Conservation (phyloP, 2,329 filamentous ascomycete genomes). For the Aspergillus viridinutans region DNA sequence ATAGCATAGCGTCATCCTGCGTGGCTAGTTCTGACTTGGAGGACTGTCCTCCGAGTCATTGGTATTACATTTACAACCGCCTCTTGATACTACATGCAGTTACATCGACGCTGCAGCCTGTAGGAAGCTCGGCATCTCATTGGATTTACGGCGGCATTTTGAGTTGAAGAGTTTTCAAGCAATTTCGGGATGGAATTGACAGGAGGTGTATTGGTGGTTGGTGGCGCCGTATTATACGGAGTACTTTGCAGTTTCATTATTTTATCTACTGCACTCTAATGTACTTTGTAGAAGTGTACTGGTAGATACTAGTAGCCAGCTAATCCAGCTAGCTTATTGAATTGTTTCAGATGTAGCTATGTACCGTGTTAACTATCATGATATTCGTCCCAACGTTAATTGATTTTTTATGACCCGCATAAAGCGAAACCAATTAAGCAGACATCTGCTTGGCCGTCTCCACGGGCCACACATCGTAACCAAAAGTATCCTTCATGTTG, state of each 20-base stretch:
- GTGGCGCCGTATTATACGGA: neutral
- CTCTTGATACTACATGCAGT: neutral
- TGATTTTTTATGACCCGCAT: conserved; percentile 16
- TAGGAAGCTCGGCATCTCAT: neutral
- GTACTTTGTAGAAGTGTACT: too few species aligned
- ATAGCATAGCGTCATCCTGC: conserved; percentile 8
- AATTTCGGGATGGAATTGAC: neutral
- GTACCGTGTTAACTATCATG: conserved; percentile 2
- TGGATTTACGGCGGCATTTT: neutral
- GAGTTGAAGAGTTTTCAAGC: neutral
- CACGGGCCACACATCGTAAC: conserved; percentile 66
- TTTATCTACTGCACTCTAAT: too few species aligned
- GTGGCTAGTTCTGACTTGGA: conserved; percentile 8
- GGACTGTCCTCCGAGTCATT: conserved; percentile 20
- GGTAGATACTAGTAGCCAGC: neutral
- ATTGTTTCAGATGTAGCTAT: neutral
- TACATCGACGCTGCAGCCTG: neutral
- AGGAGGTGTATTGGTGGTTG: neutral
- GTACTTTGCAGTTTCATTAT: too few species aligned
- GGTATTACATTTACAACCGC: neutral
- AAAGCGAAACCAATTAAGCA: conserved; percentile 17
- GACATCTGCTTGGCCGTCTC: conserved; percentile 42
- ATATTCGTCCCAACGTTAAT: conserved; percentile 2
- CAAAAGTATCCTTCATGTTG: conserved; percentile 79
- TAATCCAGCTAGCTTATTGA: neutral